These are phyloP conservation scores for Vinca major DNA, from an alignment of 305 asterid species.

Conservation along the genomic window DNA sequence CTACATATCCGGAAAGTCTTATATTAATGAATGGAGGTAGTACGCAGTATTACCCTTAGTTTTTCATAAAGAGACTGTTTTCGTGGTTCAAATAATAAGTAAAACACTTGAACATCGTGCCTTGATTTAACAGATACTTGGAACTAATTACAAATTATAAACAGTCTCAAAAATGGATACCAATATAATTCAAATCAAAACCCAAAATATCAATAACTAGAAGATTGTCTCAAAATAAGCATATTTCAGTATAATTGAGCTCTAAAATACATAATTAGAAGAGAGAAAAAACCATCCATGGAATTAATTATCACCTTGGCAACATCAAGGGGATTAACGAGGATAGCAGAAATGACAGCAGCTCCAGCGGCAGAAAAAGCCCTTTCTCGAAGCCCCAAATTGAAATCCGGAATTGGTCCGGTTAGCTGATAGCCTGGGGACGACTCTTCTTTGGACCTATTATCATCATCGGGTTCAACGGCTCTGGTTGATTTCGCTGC, in stretches of 20 bases:
- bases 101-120: neutral
- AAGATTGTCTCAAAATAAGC: neutral
- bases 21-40: too few relatives aligned
- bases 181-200: neutral
- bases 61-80: too few relatives aligned
- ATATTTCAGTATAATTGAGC: neutral
- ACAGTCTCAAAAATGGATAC: neutral
- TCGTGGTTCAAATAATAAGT: too few relatives aligned
- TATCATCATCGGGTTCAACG: conserved; percentile 37
- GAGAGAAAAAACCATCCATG: neutral
- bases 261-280: neutral
- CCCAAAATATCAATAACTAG: neutral
- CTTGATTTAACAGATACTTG: neutral
- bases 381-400: conserved; percentile 54
- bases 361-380: conserved; percentile 78
- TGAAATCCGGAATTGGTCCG: conserved; percentile 26
- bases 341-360: conserved; percentile 61
- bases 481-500: conserved; percentile 30
- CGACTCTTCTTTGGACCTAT: conserved; percentile 21
- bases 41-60: too few relatives aligned
- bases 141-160: neutral
- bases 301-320: conserved; percentile 48
- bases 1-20: too few relatives aligned
- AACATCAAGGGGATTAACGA: conserved; percentile 90
- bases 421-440: neutral